These are phyloP conservation scores for Fagopyrum esculentum DNA, from an alignment of 148 eudicot species.

Conservation along the genomic window DNA sequence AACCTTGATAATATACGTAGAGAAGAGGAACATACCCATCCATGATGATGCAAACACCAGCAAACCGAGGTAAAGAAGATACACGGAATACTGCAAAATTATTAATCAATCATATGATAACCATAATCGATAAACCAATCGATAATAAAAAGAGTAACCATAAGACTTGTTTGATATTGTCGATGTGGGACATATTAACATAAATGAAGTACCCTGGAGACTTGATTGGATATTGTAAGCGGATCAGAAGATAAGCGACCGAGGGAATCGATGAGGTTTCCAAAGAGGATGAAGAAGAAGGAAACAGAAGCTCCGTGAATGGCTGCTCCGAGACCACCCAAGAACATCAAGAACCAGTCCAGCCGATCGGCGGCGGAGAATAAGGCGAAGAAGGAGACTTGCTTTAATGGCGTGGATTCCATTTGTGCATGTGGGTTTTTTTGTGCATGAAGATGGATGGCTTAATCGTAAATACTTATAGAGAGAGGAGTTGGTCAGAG, in stretches of 20 bases:
- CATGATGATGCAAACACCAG: slow-evolving; percentile 40
- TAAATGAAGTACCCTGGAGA: slow-evolving; percentile 36
- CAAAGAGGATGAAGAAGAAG: slow-evolving; percentile 57
- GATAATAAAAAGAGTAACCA: no score
- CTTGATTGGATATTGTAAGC: slow-evolving; percentile 31
- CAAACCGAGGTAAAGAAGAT: slow-evolving; percentile 63
- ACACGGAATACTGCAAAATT: slow-evolving; percentile 31
- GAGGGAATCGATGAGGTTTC: slow-evolving; percentile 58
- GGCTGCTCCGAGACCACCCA: slow-evolving; percentile 60
- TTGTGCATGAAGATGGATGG: not conserved
- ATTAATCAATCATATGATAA: no score
- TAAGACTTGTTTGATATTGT: no score
- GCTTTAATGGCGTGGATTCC: not conserved
- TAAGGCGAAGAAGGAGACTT: slow-evolving; percentile 35
- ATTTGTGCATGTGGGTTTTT: not conserved
- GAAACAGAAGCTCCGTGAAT: slow-evolving; percentile 67
- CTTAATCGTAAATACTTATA: not conserved
- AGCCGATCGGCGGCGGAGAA: slow-evolving; percentile 51
- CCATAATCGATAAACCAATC: no score
- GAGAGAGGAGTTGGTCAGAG: not conserved
- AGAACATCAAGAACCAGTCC: slow-evolving; percentile 52
- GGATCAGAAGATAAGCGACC: slow-evolving; percentile 51
- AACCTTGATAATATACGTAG: not conserved
- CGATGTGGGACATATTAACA: no score
- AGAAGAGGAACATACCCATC: slow-evolving; percentile 41